Evolutionary conservation across 352 stramenopile species (phyloP).

Genomic region (Phytopythium helicoides): DNA sequence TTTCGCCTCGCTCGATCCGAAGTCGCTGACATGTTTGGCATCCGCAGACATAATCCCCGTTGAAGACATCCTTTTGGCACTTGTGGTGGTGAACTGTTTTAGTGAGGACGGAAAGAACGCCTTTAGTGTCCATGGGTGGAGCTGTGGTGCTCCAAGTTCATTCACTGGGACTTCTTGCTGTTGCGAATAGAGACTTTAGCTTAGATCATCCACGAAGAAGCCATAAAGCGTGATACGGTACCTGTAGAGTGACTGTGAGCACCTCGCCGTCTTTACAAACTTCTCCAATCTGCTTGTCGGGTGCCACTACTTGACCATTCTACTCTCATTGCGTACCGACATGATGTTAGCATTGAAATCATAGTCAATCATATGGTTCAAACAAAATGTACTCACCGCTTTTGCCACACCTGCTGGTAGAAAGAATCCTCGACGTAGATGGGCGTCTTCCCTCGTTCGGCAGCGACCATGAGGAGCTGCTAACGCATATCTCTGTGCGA

Average conservation of each 20-base stretch:
- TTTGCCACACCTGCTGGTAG: constrained; percentile 59
- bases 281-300: constrained; percentile 55
- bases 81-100: constrained; percentile 8
- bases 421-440: constrained; percentile 80
- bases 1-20: constrained; percentile 7
- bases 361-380: too few species aligned
- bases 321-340: constrained; percentile 2
- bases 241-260: constrained; percentile 65
- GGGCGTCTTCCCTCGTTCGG: constrained; percentile 70
- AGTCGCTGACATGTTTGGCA: not conserved
- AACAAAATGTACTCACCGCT: constrained; percentile 10
- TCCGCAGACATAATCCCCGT: not conserved
- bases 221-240: too few species aligned
- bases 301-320: constrained; percentile 40
- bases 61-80: not conserved
- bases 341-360: too few species aligned
- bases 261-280: constrained; percentile 73
- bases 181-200: not conserved
- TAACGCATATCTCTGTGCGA: constrained; percentile 74
- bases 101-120: constrained; percentile 51
- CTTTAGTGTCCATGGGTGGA: constrained; percentile 53
- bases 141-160: constrained; percentile 71
- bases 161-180: constrained; percentile 83
- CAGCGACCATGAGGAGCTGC: constrained; percentile 60
- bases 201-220: not conserved